Percentiles rank a stretch among this genome's conserved stretches.
Conservation (phyloP, 202 grass and related monocot species). For the Cymbopogon flexuosus region DNA sequence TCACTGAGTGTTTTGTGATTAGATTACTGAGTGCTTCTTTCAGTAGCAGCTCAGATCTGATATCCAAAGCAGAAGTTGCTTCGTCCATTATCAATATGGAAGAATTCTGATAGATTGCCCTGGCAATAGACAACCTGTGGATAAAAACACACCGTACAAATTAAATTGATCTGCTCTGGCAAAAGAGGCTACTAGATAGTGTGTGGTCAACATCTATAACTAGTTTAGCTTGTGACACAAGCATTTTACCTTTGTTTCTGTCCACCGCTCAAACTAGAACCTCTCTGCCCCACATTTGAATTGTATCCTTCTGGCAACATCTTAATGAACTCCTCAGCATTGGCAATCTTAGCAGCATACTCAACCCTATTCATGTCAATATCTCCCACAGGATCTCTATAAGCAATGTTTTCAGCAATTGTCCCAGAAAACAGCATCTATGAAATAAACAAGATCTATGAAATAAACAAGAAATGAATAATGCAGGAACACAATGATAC, state of each 20-base stretch:
- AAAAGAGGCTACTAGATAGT: not conserved
- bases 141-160: constrained; percentile 7
- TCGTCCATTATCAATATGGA: constrained; percentile 76
- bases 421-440: constrained; percentile 84
- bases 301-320: constrained; percentile 52
- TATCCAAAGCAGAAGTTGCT: constrained; percentile 84
- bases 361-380: constrained; percentile 49
- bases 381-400: constrained; percentile 51
- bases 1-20: constrained; percentile 45
- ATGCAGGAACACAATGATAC: constrained; percentile 1
- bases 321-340: constrained; percentile 72
- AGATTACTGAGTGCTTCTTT: constrained; percentile 57
- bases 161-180: not conserved
- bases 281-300: constrained; percentile 65
- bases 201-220: not conserved
- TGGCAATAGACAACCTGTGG: constrained; percentile 65
- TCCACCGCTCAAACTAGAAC: constrained; percentile 70
- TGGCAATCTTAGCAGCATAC: constrained; percentile 69
- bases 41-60: constrained; percentile 56
- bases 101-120: constrained; percentile 64
- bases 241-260: constrained; percentile 73
- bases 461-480: constrained; percentile 30
- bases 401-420: constrained; percentile 81
- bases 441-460: constrained; percentile 49
- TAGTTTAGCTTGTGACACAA: not conserved